These are phyloP conservation scores for Salinomyces thailandicus DNA, from an alignment of 2,329 filamentous ascomycete genomes.

Conservation along the genomic window DNA sequence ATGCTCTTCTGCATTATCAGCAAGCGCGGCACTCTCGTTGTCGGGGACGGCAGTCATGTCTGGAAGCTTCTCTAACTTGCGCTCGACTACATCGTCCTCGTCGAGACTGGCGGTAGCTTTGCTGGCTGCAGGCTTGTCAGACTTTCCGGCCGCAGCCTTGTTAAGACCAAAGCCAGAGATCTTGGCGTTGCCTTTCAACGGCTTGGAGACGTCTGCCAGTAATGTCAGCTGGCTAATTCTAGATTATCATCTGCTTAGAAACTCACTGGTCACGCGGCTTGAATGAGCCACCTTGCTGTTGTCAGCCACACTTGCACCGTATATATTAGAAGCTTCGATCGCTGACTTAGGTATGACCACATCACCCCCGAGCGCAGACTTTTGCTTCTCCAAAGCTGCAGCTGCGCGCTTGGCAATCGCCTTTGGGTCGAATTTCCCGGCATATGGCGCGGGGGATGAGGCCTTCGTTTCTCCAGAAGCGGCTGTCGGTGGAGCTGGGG, in stretches of 20 bases:
- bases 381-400: slow-evolving; percentile 39
- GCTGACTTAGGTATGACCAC: slow-evolving; percentile 34
- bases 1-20: slow-evolving; percentile 43
- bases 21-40: slow-evolving; percentile 38
- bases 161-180: slow-evolving; percentile 76
- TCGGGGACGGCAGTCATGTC: slow-evolving; percentile 52
- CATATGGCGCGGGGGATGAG: slow-evolving; percentile 50
- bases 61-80: slow-evolving; percentile 85
- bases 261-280: slow-evolving; percentile 29
- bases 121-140: slow-evolving; percentile 52
- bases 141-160: slow-evolving; percentile 54
- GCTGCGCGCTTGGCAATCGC: slow-evolving; percentile 71
- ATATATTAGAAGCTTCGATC: slow-evolving; percentile 15
- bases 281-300: slow-evolving; percentile 31
- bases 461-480: slow-evolving; percentile 12
- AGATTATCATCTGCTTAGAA: slow-evolving; percentile 1
- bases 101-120: slow-evolving; percentile 67
- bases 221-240: slow-evolving; percentile 13
- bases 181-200: slow-evolving; percentile 40
- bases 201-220: slow-evolving; percentile 9
- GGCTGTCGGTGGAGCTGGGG: slow-evolving; percentile 15
- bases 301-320: slow-evolving; percentile 18
- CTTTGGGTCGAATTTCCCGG: slow-evolving; percentile 79
- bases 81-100: slow-evolving; percentile 75
- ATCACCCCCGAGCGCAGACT: slow-evolving; percentile 46